Evolutionary conservation across 768 basidiomycete species (phyloP), one percentile per base, ranked within the genome.

Genomic region (Hypholoma fasciculare): DNA sequence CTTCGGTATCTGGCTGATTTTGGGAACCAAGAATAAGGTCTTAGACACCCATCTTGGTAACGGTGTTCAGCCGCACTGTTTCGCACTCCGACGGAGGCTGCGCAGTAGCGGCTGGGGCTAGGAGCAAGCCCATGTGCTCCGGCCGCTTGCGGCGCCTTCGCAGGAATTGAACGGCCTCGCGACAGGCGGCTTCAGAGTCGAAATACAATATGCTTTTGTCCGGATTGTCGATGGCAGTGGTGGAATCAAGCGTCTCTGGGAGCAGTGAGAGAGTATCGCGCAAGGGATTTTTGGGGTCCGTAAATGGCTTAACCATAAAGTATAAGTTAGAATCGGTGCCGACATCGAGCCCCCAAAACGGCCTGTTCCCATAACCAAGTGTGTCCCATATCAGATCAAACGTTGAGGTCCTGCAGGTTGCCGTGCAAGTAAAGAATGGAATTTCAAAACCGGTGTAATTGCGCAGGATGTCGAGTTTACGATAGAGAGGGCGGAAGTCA

Each of bases 261-360:
- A 69, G 50, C 23, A 70, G 30, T 38, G 52, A 53, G 23, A 70
- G 53, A 19, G 63, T 48, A 37, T 67, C 59, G 16, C 61, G 51
- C 7, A 64, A 14, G 52, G 57, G 59, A 13, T 57, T 40, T 5
- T 56, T 51, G 3, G 58, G 54, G 43, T 59, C 19, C 1, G 20
- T 5, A n/a, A 56, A 39, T 8, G 17, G 49, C 11, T 46, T 56
- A 1, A 53, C 55, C 17, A 52, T 46, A 47, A 44, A 61, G 19
- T 55, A 56, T 2, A 72, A 70, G 53, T 73, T 72, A 0, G 63
- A 54, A 46, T 65, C 67, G 4, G 52, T 54, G 0, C 73, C 70
- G 3, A 68, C 66, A 44, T 73, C 71, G 13, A 73, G 50, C 2
- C 71, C 72, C 72, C 72, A 74, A 63, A 72, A 74, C 12, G 70